These are phyloP conservation scores for slime mould (Dictyostelium discoideum) DNA, from an alignment of 78 protist genomes.

Conservation along the genomic window DNA sequence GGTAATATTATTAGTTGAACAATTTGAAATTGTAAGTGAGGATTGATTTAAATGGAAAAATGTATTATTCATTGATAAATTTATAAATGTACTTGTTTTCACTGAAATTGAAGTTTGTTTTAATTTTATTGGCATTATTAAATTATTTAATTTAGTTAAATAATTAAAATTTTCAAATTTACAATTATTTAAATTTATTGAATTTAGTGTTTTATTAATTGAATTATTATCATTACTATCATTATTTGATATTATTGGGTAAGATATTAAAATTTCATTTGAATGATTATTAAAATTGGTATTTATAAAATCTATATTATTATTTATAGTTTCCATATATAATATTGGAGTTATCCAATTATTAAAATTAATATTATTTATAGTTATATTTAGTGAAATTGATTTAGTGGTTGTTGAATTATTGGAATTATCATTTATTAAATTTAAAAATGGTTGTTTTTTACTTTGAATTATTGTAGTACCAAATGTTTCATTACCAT, in stretches of 20 bases:
- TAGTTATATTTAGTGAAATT: neutral
- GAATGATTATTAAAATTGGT: neutral
- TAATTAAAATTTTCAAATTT: neutral
- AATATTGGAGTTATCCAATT: neutral
- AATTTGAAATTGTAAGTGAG: neutral
- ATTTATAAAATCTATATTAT: conserved; percentile 4
- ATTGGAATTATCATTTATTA: neutral
- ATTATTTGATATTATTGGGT: neutral
- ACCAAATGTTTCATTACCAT: neutral
- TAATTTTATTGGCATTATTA: neutral
- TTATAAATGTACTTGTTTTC: neutral
- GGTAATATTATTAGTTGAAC: neutral
- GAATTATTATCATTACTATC: neutral
- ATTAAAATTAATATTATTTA: neutral
- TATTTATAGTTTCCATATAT: neutral
- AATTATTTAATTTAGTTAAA: too few species aligned
- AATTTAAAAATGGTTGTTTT: neutral
- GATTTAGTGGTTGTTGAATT: neutral
- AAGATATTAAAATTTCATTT: neutral
- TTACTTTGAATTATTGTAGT: neutral
- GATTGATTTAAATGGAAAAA: neutral
- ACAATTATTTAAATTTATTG: neutral
- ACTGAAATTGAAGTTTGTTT: neutral
- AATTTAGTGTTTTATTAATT: neutral
- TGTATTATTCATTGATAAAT: neutral